These are phyloP conservation scores for Lasiosphaeriaceae sp. DNA, from an alignment of 495 filamentous ascomycete genomes.

Conservation along the genomic window DNA sequence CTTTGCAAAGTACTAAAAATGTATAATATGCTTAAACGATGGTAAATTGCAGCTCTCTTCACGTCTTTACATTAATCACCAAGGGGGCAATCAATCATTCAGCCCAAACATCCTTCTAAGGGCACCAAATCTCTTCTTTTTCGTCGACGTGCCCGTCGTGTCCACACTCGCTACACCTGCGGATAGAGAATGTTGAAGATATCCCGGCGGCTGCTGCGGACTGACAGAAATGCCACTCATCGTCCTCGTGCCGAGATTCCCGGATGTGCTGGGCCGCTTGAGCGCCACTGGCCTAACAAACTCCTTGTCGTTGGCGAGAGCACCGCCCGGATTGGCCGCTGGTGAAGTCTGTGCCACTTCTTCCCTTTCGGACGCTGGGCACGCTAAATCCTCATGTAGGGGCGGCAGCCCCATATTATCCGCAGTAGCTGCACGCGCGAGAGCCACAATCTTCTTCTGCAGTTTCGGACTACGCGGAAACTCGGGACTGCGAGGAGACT, in stretches of 20 bases:
- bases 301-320: background rate
- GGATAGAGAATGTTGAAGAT: conserved; percentile 16
- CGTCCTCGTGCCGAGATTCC: conserved; percentile 30
- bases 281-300: conserved; percentile 2
- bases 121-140: conserved; percentile 58
- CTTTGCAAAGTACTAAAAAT: too few relatives aligned
- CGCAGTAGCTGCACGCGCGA: conserved; percentile 8
- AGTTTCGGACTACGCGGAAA: conserved; percentile 25
- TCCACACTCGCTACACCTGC: conserved; percentile 12
- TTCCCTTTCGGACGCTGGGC: too few relatives aligned
- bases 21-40: too few relatives aligned
- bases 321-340: background rate
- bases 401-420: background rate
- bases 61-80: too few relatives aligned
- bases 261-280: conserved; percentile 25
- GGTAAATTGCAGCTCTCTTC: too few relatives aligned
- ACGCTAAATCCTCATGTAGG: background rate
- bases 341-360: background rate
- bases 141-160: conserved; percentile 36
- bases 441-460: conserved; percentile 27
- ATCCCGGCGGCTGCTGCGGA: conserved; percentile 1
- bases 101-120: conserved; percentile 56
- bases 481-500: background rate
- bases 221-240: conserved; percentile 12
- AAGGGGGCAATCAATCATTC: conserved; percentile 41